Evolutionary conservation across 768 basidiomycete genomes (phyloP), one percentile per base, ranked within the genome.

Genomic region (Auricularia sp.): DNA sequence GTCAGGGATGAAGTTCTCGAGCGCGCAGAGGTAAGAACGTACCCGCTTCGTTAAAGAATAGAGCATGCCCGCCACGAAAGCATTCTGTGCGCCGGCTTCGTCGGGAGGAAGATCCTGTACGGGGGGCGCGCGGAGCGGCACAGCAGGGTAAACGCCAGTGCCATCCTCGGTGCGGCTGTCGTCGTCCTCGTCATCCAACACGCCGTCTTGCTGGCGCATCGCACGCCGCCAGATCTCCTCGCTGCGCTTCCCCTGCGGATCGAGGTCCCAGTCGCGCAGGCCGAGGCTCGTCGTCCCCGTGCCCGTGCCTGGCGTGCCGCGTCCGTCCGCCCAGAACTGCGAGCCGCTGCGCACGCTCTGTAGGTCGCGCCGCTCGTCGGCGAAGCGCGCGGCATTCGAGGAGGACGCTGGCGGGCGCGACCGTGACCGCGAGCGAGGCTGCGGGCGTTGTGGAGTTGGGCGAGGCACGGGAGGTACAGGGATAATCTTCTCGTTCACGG

Each of bases 41-140:
- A 91, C 75, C 56, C 84, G 79, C 68, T 90, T 77, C 64, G 86
- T 91, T 68, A 93, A 71, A 0, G 90, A 84, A 73, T 84, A 93
- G 63, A 93, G 88, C 90, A 93, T 92, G 7, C 90, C 91, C 0
- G 88, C 86, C n/a, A 91, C 82, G 68, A 91, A 91, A 3, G 90
- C 90, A 64, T 89, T 87, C 68, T 91, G 87, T 1, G 87, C 86
- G 1, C 90, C 90, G 10, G 86, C 82, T 68, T 91, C 90, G 70
- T 91, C 90, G 7, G 85, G 76, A 5, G 54, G 62, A 2, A 82
- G 74, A 33, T 77, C 78, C 76, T 3, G 69, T 71, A 8, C 76
- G 75, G 59, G 74, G 71, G 33, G 75, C 71, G 42, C 73, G 63
- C 7, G 43, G 23, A 61, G 18, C 42, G 12, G 59, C 39, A 4